Evolutionary conservation across 2,329 filamentous ascomycete species (phyloP), one percentile per base, ranked within the genome.

Genomic region (Cercospora citrullina): DNA sequence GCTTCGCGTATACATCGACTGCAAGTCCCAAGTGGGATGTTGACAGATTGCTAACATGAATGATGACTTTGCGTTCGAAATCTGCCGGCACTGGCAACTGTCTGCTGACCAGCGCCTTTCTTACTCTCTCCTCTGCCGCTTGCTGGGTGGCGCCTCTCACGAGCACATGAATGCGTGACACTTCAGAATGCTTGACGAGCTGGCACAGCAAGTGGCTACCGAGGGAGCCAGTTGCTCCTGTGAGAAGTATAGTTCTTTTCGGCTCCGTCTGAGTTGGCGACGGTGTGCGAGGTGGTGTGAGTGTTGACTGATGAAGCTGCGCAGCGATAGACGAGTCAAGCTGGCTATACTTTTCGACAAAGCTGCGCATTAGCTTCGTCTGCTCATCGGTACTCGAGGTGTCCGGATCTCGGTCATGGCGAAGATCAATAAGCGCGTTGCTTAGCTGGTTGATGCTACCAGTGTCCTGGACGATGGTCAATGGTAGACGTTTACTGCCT

Each of bases 381-480:
- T 83, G 80, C 36, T 82, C 77, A 36, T 80, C 76, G 14, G 71
- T 73, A 3, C 73, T 63, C 18, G 72, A 70, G 18, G 77, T 72
- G n/a, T 69, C 3, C 21, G 61, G 7, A 58, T 60, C 28, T 77
- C 73, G 53, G 30, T 80, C 80, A 62, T 81, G 75, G 42, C 84
- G 76, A 53, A 77, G 76, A 53, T 78, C 75, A 26, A 80, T 63
- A 8, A 85, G 74, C 60, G 78, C 79, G 10, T 80, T 73, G 21
- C 76, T 74, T 14, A 83, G 75, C 55, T 78, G 76, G 16, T 80
- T 71, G n/a, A 89, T 78, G 2, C 82, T 87, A 0, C 86, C 85
- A 65, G 84, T 84, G 67, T 90, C 86, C 70, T 89, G 88, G 0
- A 90, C 83, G 1, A 89, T 75, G 66, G 87, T 89, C 68, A 85